Conservation (phyloP, 345 rosid species). For the Bretschneidera sinensis region DNA sequence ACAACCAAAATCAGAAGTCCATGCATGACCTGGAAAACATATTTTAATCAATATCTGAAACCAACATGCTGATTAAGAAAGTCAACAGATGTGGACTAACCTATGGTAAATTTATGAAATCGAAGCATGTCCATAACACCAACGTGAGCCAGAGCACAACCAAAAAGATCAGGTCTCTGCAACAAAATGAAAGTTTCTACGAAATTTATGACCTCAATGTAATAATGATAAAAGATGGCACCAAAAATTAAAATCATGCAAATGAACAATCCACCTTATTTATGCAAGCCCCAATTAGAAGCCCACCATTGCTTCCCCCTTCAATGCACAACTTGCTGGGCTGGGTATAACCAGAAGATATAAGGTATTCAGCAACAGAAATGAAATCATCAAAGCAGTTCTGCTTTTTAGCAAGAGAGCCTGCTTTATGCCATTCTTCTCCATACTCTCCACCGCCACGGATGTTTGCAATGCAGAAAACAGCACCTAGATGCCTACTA, state of each 20-base stretch:
- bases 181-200: not conserved
- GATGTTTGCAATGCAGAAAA: constrained; percentile 75
- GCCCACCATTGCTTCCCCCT: constrained; percentile 97
- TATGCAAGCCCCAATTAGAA: constrained; percentile 88
- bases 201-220: constrained; percentile 1
- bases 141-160: constrained; percentile 96
- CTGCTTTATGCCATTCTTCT: constrained; percentile 95
- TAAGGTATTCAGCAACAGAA: constrained; percentile 64
- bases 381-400: constrained; percentile 91
- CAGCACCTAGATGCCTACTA: constrained; percentile 69
- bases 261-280: constrained; percentile 63
- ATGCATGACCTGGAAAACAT: constrained; percentile 66
- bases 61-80: not conserved
- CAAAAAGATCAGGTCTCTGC: constrained; percentile 97
- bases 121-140: constrained; percentile 99
- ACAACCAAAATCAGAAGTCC: constrained; percentile 91
- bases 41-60: constrained; percentile 8
- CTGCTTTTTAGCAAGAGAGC: constrained; percentile 72
- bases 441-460: constrained; percentile 99
- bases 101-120: constrained; percentile 91
- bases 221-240: not conserved
- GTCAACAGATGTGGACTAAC: constrained; percentile 31
- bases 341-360: constrained; percentile 74
- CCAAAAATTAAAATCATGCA: constrained; percentile 6
- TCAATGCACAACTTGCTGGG: constrained; percentile 78